Percentiles rank a stretch among this genome's conserved stretches.
These are phyloP conservation scores for Carex kokanica DNA, from an alignment of 176 grass and related monocot species.

Conservation along the genomic window DNA sequence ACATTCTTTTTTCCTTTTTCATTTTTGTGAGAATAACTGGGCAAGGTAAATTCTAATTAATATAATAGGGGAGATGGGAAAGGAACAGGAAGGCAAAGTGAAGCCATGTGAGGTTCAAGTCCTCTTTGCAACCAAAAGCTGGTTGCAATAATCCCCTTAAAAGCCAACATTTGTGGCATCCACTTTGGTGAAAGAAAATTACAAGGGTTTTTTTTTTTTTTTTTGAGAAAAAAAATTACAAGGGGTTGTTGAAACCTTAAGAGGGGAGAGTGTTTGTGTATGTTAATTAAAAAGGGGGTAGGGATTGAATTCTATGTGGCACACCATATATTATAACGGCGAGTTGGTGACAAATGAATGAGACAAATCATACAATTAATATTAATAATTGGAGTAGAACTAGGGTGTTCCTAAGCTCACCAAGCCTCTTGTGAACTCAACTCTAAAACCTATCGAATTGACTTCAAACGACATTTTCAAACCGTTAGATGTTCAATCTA, in stretches of 20 bases:
- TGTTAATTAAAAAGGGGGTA: neutral
- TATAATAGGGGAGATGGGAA: neutral
- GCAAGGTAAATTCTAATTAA: neutral
- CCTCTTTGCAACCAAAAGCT: slow-evolving; percentile 25
- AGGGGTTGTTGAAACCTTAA: neutral
- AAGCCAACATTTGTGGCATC: slow-evolving; percentile 28
- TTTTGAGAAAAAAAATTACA: slow-evolving; percentile 18
- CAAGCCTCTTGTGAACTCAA: too few relatives aligned
- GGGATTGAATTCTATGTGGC: neutral
- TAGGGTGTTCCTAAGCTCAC: too few relatives aligned
- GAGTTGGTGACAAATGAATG: neutral
- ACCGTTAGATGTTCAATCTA: too few relatives aligned
- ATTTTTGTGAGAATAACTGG: neutral
- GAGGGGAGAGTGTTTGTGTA: neutral
- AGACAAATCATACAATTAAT: neutral
- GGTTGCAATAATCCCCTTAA: slow-evolving; percentile 21
- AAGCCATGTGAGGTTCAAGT: slow-evolving; percentile 27
- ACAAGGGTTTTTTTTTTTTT: too few relatives aligned
- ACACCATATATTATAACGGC: neutral
- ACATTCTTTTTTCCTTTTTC: neutral
- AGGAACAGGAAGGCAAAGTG: slow-evolving; percentile 8
- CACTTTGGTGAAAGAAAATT: slow-evolving; percentile 16
- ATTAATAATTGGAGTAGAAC: too few relatives aligned
- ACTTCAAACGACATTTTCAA: too few relatives aligned
- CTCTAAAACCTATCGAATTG: too few relatives aligned